Evolutionary conservation across 1,284 basidiomycete genomes (phyloP).

Genomic region (Moesziomyces sp.): DNA sequence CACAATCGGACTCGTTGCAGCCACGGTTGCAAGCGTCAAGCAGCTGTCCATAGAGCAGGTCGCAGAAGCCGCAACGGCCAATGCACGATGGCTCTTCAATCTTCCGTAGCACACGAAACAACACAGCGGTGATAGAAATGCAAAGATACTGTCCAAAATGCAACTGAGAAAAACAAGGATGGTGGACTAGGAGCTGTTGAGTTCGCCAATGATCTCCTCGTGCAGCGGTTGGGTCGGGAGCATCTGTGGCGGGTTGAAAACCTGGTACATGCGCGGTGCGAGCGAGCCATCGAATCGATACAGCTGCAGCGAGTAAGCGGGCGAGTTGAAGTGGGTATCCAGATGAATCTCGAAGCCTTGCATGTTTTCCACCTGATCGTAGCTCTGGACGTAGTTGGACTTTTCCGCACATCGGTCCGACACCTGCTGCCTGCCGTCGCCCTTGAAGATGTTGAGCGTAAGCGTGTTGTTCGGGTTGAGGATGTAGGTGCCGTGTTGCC

Average conservation of each 20-base stretch:
- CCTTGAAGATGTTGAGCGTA: conserved; percentile 50
- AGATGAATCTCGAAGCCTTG: conserved; percentile 49
- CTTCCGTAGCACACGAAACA: conserved; percentile 7
- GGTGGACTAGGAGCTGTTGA: conserved; percentile 17
- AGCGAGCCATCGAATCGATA: conserved; percentile 54
- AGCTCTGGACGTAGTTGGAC: conserved; percentile 50
- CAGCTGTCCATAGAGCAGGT: conserved; percentile 74
- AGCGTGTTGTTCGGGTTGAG: conserved; percentile 52
- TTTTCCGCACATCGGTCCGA: conserved; percentile 40
- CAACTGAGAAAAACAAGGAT: neutral
- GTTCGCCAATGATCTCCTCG: conserved; percentile 42
- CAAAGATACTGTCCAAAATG: neutral
- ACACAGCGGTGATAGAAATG: too few species aligned
- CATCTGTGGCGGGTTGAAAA: conserved; percentile 60
- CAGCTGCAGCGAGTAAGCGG: conserved; percentile 45
- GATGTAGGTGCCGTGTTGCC: conserved; percentile 65
- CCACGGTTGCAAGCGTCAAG: conserved; percentile 77
- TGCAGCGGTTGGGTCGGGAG: conserved; percentile 59
- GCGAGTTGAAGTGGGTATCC: conserved; percentile 26
- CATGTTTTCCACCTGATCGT: conserved; percentile 52
- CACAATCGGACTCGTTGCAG: conserved; percentile 79
- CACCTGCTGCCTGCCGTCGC: conserved; percentile 55
- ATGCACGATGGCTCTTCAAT: conserved; percentile 55
- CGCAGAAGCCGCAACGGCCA: conserved; percentile 62
- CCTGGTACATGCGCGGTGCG: conserved; percentile 53